Base-by-base conservation (phyloP, 1,284 basidiomycete species). In the Cryptococcus wingfieldii region DNA sequence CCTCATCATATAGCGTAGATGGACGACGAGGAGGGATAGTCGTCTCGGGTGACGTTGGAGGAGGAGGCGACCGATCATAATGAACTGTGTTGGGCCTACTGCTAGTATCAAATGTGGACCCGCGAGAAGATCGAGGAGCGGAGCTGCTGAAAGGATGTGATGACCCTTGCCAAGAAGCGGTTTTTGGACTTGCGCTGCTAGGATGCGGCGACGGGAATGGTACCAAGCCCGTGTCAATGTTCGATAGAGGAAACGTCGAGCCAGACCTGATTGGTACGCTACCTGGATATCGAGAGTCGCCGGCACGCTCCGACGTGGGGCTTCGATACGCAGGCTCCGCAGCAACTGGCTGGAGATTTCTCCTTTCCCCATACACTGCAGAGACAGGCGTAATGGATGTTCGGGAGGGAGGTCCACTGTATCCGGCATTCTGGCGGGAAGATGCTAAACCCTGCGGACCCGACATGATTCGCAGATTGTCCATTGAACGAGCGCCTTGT, bases 211-310 rank as follows among this genome's bases (percentile, higher is more conserved):
- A 65, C 3, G 70, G 71, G 55, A 72, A 70, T 1, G 59, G 54
- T 2, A 71, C 54, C 16, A 61, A 54, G 37, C 62, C 63, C n/a
- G 54, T 55, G 3, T 50, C 47, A n/a, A 47, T 38, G 16, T 54
- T 42, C 2, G 53, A 28, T 2, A 59, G 47, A 16, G 60, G 59
- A 4, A 61, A 19, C 23, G 58, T 50, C 14, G 49, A 38, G 18
- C 61, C 38, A 12, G 53, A 6, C 18, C 56, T 47, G 38, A 56
- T 28, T 8, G 54, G 63, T 3, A 49, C n/a, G 12, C 65, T 58
- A 14, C 66, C 64, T 7, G 68, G 69, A 56, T 73, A 73, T 27
- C 69, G 50, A 2, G 65, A 64, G 37, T 73, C 68, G 23, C 64
- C 58, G 16, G 55, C 44, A 5, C 62, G 50, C 28, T 69, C 69